Percentiles rank a stretch among this genome's conserved stretches.
Conservation (phyloP, 495 filamentous ascomycete genomes). For the Xylaria flabelliformis region DNA sequence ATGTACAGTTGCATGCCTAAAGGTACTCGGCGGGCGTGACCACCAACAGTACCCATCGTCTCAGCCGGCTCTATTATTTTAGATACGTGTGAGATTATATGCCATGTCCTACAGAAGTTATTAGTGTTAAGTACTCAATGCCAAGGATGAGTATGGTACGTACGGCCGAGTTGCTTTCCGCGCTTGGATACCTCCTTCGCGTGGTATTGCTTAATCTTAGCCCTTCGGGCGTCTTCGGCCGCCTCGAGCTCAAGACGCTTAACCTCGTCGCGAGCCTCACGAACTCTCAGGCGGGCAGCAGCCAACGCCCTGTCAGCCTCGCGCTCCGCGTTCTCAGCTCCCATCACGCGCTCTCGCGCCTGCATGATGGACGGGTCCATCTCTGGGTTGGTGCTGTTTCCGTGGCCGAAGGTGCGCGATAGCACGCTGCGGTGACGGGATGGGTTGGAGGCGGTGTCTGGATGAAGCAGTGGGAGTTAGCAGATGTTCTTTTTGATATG, state of each 20-base stretch:
- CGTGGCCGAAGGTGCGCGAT: conserved; percentile 53
- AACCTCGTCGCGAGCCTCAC: conserved; percentile 67
- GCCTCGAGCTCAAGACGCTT: conserved; percentile 68
- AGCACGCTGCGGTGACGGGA: conserved; percentile 45
- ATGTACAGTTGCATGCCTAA: not conserved
- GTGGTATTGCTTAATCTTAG: conserved; percentile 71
- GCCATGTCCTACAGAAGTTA: conserved; percentile 17
- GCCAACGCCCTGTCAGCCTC: conserved; percentile 68
- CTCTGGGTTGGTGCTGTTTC: conserved; percentile 40
- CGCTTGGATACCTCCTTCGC: conserved; percentile 68
- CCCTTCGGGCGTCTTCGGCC: conserved; percentile 61
- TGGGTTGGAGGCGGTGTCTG: conserved; percentile 32
- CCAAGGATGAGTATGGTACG: conserved; percentile 31
- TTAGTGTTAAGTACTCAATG: conserved; percentile 17
- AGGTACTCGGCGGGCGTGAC: not conserved
- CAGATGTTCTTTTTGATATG: not conserved
- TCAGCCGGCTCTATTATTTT: not conserved
- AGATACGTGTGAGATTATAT: not conserved
- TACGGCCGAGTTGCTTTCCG: conserved; percentile 69
- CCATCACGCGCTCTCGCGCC: conserved; percentile 63
- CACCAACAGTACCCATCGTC: not conserved
- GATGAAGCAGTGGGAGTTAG: conserved; percentile 15
- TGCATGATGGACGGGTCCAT: conserved; percentile 65
- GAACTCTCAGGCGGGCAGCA: conserved; percentile 61
- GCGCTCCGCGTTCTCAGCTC: conserved; percentile 64